phyloP scores from a whole-genome alignment of 208 protist genomes.

The Entamoeba dispar region DNA sequence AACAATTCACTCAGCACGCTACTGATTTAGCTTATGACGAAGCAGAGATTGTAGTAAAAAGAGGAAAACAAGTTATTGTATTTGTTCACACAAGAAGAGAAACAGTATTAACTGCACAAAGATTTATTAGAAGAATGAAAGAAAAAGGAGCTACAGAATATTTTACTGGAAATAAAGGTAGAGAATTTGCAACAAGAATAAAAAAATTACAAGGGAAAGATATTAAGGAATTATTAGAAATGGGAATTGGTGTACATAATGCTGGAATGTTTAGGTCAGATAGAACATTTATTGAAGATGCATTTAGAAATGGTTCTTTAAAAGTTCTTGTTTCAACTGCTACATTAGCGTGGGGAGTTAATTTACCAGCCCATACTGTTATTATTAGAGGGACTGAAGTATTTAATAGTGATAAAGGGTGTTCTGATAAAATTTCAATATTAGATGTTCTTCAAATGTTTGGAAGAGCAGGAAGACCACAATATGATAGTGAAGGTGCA shows the following conservation, averaged over 20 bases:
- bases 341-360: slow-evolving; percentile 99
- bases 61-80: neutral
- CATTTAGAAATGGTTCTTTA: slow-evolving; percentile 71
- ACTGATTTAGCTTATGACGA: slow-evolving; percentile 75
- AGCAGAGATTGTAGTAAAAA: neutral
- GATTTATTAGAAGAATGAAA: neutral
- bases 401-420: slow-evolving; percentile 77
- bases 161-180: slow-evolving; percentile 46
- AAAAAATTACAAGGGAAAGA: slow-evolving; percentile 19
- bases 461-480: slow-evolving; percentile 39
- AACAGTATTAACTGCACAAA: neutral
- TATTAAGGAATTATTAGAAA: slow-evolving; percentile 62
- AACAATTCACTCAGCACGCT: slow-evolving; percentile 65
- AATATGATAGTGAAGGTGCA: slow-evolving; percentile 20
- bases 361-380: slow-evolving; percentile 94
- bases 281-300: slow-evolving; percentile 71
- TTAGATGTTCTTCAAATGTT: slow-evolving; percentile 71
- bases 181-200: slow-evolving; percentile 5
- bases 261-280: slow-evolving; percentile 66
- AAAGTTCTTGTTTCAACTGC: slow-evolving; percentile 86
- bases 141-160: slow-evolving; percentile 51
- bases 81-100: slow-evolving; percentile 16
- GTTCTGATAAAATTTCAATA: slow-evolving; percentile 69
- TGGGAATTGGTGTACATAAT: slow-evolving; percentile 94
- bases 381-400: slow-evolving; percentile 98